Evolutionary conservation across 441 rosid species (phyloP).

Genomic region (Eruca vesicaria): DNA sequence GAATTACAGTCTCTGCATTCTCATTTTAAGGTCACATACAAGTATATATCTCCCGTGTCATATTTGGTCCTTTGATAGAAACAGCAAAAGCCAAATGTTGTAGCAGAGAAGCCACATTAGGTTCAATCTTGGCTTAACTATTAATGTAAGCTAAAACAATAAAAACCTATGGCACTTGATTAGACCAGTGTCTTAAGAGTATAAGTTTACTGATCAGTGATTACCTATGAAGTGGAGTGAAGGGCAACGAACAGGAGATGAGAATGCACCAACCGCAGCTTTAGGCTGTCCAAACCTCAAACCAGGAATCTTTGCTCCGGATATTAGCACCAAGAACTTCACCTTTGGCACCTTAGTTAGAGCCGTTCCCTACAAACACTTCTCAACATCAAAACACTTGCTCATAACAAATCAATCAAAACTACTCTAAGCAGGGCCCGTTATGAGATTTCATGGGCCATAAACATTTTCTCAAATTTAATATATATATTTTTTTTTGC

Average conservation of each 20-base stretch:
- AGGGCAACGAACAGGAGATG: constrained; percentile 53
- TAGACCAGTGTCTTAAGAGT: background rate
- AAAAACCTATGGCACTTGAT: background rate
- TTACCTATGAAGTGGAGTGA: constrained; percentile 77
- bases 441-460: too few species aligned
- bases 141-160: background rate
- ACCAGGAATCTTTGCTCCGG: constrained; percentile 52
- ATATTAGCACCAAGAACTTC: constrained; percentile 57
- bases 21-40: background rate
- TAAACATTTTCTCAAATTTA: too few species aligned
- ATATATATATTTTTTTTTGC: too few species aligned
- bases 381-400: background rate
- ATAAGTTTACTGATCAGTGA: too few species aligned
- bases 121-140: background rate
- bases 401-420: too few species aligned
- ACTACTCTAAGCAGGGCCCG: too few species aligned
- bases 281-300: constrained; percentile 47
- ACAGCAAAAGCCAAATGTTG: background rate
- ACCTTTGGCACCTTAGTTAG: constrained; percentile 55
- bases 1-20: background rate
- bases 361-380: constrained; percentile 43
- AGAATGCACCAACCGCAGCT: constrained; percentile 54
- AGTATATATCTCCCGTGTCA: background rate
- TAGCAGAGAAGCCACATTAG: background rate
- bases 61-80: background rate